Base-by-base conservation (phyloP, 306 rosid genomes). In the Corylus avellana region DNA sequence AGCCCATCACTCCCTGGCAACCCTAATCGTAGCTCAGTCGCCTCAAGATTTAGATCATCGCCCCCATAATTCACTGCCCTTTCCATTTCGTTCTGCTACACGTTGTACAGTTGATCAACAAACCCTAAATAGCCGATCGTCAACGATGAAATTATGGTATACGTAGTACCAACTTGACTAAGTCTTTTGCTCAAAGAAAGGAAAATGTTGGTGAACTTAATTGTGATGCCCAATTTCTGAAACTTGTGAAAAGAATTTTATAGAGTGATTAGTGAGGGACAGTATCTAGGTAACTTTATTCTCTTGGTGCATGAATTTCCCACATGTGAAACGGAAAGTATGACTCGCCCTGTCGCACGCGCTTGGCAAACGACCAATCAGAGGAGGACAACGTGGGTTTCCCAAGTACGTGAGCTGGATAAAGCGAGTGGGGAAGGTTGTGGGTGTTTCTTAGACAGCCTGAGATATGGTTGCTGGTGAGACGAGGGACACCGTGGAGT, bases 1-100 rank as follows among this genome's bases (percentile, higher is more conserved):
- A 54, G 3, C 74, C 82, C 85, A 32, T 87, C 77, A 22, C 77
- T 73, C 7, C 97, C 95, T 0, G 95, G 95, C 73, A 91, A 81
- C 32, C 97, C 98, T 74, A 93, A 80, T 74, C 89, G 89, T 66
- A 93, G 88, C 85, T 91, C 92, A 17, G 90, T 87, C 25, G 69
- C 92, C 84, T 81, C 82, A 29, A 90, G 76, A 76, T 90, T 88
- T 75, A 86, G 74, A 63, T 85, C 79, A 16, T 39, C 83, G 7
- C 35, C 69, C 51, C 82, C 83, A 50, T 56, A 88, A 53, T 57
- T 81, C 8, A 74, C 77, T 44, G 82, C 53, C 49, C 67, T 83
- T 70, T 84, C 84, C 87, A 84, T 83, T 73, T 22, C 25, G 25
- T 22, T 75, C 39, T 32, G 35, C 35, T 32, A 32, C 62, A 1